Percentiles rank a stretch among this genome's conserved stretches.
Conservation (phyloP, 2,329 filamentous ascomycete genomes). For the Colletotrichum liriopes region DNA sequence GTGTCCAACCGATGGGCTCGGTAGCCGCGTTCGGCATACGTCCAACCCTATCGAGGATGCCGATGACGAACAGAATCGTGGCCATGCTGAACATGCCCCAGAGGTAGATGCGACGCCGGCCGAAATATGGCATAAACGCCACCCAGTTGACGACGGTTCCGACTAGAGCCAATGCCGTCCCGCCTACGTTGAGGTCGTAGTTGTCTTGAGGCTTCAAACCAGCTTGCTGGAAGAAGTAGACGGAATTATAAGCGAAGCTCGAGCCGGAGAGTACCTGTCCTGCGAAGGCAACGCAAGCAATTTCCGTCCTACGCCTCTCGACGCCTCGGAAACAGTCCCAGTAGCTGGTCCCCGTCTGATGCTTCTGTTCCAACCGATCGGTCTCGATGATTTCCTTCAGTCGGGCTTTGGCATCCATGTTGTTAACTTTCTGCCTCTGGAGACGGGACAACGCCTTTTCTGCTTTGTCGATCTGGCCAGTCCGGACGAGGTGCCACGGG, state of each 20-base stretch:
- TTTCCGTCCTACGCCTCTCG: conserved; percentile 56
- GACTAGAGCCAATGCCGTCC: conserved; percentile 57
- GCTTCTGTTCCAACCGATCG: conserved; percentile 54
- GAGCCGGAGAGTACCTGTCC: conserved; percentile 48
- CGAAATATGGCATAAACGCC: conserved; percentile 56
- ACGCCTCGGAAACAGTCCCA: conserved; percentile 58
- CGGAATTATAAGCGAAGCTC: conserved; percentile 55
- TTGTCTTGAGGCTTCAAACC: conserved; percentile 51
- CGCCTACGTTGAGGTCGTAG: conserved; percentile 57
- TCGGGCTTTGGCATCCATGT: conserved; percentile 52
- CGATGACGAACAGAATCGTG: conserved; percentile 57
- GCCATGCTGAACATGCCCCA: conserved; percentile 60
- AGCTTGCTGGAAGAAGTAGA: conserved; percentile 57
- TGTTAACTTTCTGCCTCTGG: conserved; percentile 8
- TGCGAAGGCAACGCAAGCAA: conserved; percentile 51
- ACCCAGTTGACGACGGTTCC: conserved; percentile 63
- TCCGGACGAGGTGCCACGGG: conserved; percentile 60
- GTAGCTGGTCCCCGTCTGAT: conserved; percentile 54
- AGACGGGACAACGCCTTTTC: conserved; percentile 51
- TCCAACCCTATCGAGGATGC: conserved; percentile 56
- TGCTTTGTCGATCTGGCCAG: conserved; percentile 52
- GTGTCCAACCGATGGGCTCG: conserved; percentile 52
- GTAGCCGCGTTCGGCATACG: conserved; percentile 49
- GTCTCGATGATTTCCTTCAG: conserved; percentile 61
- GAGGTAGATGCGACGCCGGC: conserved; percentile 62